These are phyloP conservation scores for Penicillium goetzii DNA, from an alignment of 495 filamentous ascomycete genomes.

Conservation along the genomic window DNA sequence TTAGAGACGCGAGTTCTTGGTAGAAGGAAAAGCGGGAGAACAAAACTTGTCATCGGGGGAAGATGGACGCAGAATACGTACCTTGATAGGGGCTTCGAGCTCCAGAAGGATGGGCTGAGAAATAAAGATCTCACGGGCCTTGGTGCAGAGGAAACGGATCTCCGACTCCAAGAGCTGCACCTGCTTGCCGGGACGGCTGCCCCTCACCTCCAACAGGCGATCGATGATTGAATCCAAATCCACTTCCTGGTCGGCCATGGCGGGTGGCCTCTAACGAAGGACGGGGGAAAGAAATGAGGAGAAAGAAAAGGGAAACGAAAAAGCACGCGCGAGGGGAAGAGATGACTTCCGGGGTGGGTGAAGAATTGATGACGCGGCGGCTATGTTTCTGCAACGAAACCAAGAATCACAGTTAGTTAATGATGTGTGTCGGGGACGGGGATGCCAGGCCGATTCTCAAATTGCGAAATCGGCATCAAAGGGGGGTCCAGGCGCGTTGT, in stretches of 20 bases:
- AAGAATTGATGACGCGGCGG: constrained; percentile 46
- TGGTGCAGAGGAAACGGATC: constrained; percentile 97
- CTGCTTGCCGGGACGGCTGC: constrained; percentile 97
- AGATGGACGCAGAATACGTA: constrained; percentile 44
- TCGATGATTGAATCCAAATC: constrained; percentile 99
- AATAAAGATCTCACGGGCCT: constrained; percentile 99
- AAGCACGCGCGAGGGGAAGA: constrained; percentile 36
- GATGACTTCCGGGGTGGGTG: constrained; percentile 39
- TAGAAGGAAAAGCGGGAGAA: not conserved
- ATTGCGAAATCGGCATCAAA: constrained; percentile 8
- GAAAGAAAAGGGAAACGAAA: constrained; percentile 31
- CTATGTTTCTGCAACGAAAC: constrained; percentile 38
- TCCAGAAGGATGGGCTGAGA: constrained; percentile 97
- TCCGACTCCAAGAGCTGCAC: constrained; percentile 96
- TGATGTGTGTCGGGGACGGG: constrained; percentile 18
- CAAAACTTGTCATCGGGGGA: constrained; percentile 11
- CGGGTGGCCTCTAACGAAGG: constrained; percentile 43
- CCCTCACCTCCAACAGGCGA: constrained; percentile 94
- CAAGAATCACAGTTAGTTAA: constrained; percentile 21
- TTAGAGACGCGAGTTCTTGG: constrained; percentile 12
- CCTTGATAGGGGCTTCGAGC: constrained; percentile 98
- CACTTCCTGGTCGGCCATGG: constrained; percentile 97
- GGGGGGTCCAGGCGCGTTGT: constrained; percentile 36
- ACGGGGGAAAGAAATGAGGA: constrained; percentile 30
- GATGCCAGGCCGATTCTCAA: constrained; percentile 23